Conservation (phyloP, 225 moss, liverwort and hornwort species). For the Polytrichum formosum region DNA sequence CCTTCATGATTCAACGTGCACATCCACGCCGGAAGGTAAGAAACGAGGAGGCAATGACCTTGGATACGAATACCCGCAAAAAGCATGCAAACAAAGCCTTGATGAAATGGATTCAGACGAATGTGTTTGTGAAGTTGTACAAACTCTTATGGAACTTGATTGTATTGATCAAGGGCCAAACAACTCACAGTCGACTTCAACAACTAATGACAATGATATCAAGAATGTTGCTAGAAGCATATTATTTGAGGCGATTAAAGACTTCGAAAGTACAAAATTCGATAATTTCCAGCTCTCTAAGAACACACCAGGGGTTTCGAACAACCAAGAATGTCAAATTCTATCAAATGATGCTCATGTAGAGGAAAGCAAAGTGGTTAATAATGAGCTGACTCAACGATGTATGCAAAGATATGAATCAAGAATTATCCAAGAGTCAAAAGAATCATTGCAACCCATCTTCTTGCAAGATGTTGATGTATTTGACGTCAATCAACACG, state of each 20-base stretch:
- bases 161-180: neutral
- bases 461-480: no score
- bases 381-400: neutral
- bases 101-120: neutral
- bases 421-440: neutral
- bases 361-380: neutral
- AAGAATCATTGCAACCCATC: no score
- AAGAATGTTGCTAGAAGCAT: neutral
- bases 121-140: neutral
- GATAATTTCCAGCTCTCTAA: no score
- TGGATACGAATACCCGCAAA: constrained; percentile 1
- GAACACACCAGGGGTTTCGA: neutral
- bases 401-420: neutral
- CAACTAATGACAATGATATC: neutral
- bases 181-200: no score
- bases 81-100: neutral
- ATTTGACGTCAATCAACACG: no score
- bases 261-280: neutral
- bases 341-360: no score
- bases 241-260: constrained; percentile 1
- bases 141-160: constrained; percentile 1
- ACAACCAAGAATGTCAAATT: neutral
- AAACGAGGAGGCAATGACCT: constrained; percentile 4
- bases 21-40: neutral
- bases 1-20: neutral